Conservation (phyloP, 768 basidiomycete genomes). For the Strobilomyces echinocephalus region DNA sequence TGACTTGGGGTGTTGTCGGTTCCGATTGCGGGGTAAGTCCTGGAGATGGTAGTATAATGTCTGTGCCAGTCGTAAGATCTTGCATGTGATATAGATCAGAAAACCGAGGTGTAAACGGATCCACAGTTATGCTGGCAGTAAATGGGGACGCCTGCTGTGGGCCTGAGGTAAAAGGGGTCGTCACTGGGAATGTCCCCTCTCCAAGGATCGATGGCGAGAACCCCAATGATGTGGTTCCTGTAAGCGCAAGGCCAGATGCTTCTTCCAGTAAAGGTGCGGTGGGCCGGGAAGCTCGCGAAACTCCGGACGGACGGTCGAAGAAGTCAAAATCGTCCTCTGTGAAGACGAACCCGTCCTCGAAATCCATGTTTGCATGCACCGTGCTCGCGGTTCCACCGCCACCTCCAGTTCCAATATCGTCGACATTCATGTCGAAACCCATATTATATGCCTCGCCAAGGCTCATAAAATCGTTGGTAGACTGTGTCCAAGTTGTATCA, state of each 20-base stretch:
- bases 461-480: slow-evolving; percentile 33
- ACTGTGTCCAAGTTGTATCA: slow-evolving; percentile 38
- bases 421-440: slow-evolving; percentile 45
- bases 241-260: slow-evolving; percentile 29
- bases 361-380: slow-evolving; percentile 38
- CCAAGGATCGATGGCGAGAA: slow-evolving; percentile 33
- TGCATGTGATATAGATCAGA: slow-evolving; percentile 22
- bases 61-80: slow-evolving; percentile 32
- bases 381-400: slow-evolving; percentile 20
- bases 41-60: slow-evolving; percentile 49
- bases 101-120: slow-evolving; percentile 19
- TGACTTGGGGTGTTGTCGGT: slow-evolving; percentile 52
- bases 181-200: slow-evolving; percentile 25
- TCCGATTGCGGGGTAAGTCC: slow-evolving; percentile 45
- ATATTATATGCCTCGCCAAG: slow-evolving; percentile 39
- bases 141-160: slow-evolving; percentile 30
- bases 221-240: slow-evolving; percentile 31
- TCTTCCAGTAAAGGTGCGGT: slow-evolving; percentile 15
- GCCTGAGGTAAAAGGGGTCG: slow-evolving; percentile 19
- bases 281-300: slow-evolving; percentile 19
- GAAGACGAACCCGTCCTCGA: slow-evolving; percentile 52
- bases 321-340: slow-evolving; percentile 90
- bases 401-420: slow-evolving; percentile 31
- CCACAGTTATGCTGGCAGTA: slow-evolving; percentile 22
- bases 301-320: slow-evolving; percentile 59